Base-by-base conservation (phyloP, 2,329 filamentous ascomycete genomes). In the Colletotrichum sansevieriae region DNA sequence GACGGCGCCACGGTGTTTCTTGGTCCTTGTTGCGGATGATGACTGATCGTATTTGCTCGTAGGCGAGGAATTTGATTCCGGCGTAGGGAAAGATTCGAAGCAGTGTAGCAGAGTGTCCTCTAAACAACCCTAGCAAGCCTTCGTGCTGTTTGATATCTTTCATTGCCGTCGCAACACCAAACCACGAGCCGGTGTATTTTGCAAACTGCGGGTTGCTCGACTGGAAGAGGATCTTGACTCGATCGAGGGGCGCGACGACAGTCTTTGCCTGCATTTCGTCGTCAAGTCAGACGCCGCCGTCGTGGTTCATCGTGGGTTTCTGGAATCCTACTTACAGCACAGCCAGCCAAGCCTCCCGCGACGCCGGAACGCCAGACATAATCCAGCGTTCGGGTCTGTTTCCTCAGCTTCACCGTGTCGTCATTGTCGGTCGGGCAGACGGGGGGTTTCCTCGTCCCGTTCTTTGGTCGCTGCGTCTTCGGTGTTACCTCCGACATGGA, bases 181-280 rank as follows among this genome's bases (percentile, higher is more conserved):
- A 87, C 92, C 95, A 98, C 47, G 92, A 94, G 46, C 94, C 93
- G 1, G 93, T 90, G 78, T 98, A 99, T 81, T 97, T 97, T 62
- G 92, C 88, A 78, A 97, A 99, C 73, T 96, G 91, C 3, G 96
- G 96, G 76, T 96, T 98, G 76, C 92, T 94, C 60, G 96, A 92
- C 79, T 99, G 96, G 82, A 99, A 98, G 47, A 99, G 91, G 76
- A 99, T 99, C 82, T 99, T 99, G 76, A 99, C 96, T 73, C 96
- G 91, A 81, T 99, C 96, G 72, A 99, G 92, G 25, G 96, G 96
- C 25, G 94, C 96, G 43, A 99, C 97, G 7, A 97, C 85, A 0
- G 95, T 98, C 85, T 99, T 99, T 70, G 92, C 96, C 94, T 97
- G 74, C 59, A 70, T 64, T 59, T 46, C 51, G 7, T 20, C n/a